Evolutionary conservation across 2,329 filamentous ascomycete species (phyloP), one percentile per base, ranked within the genome.

Genomic region (Apiospora malaysiana): DNA sequence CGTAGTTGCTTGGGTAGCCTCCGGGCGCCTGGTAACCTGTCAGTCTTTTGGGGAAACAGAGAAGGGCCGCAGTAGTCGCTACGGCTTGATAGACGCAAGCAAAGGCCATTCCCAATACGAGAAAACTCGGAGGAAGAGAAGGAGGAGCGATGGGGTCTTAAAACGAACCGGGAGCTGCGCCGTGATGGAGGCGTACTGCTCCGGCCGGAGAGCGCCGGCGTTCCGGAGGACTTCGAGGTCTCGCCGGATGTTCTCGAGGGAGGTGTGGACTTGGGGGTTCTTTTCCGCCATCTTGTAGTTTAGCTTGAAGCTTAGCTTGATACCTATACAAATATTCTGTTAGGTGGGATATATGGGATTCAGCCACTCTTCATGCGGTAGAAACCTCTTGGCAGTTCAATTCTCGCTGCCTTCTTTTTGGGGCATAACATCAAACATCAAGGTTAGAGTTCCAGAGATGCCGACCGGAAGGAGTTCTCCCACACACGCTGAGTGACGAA

Each of bases 131-230:
- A 51, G 40, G 10, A 42, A 42, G 40, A 42, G 10, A 9, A 42
- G 10, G 18, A 37, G 12, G 5, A n/a, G n/a, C n/a, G n/a, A n/a
- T 1, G n/a, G 21, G 8, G n/a, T 40, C 37, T n/a, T n/a, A n/a
- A 66, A 66, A 43, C 40, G 21, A 18, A 67, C 66, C 42, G 66
- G 66, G 42, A 67, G 45, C 66, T 67, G 66, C 18, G 66, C 66
- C 42, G 66, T 67, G 45, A 67, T 67, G 42, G 66, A 67, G 8
- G 42, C 45, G 40, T 45, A 47, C 21, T 67, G 66, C n/a, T 67
- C 66, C 42, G 42, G 45, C 27, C 66, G 66, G 42, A 67, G 66
- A 5, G 66, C 66, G 23, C 66, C 66, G 23, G 40, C 66, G 16
- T 67, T 67, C 8, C 45, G 66, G 45, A 67, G 66, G 7, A 46